Evolutionary conservation across 2,329 filamentous ascomycete genomes (phyloP), one percentile per base, ranked within the genome.

Genomic region (Claviceps citrina): DNA sequence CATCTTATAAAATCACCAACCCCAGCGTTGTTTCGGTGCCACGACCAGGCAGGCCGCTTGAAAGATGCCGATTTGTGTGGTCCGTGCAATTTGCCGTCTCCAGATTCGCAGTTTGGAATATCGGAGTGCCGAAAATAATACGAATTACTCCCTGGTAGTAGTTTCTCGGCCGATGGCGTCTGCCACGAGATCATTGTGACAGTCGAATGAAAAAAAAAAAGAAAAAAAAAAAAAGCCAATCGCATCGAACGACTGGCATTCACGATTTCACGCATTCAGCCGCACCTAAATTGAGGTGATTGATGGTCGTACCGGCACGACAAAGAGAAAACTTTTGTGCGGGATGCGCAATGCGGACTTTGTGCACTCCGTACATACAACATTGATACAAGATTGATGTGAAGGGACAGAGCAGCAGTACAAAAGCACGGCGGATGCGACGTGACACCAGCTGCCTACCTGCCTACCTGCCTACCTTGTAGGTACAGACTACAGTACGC

Each of bases 131-230:
- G 18, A 12, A 15, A 13, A 15, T 9, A 25, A 31, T 24, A 37
- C 9, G 19, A 32, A 20, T 19, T 18, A 22, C 9, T 26, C 13
- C 24, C 32, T 32, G 15, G 27, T 13, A n/a, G 33, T 38, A 46
- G 32, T 31, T 43, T 49, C 44, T 49, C 45, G 47, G 47, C 42
- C 46, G 40, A 41, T 41, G 36, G 45, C 47, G 31, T 43, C 28
- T n/a, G 10, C 35, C 26, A 42, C 38, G 22, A 28, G 36, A 31
- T 8, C 27, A 12, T 25, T 34, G 42, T 40, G 35, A 36, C 40
- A 34, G n/a, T n/a, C n/a, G n/a, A n/a, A n/a, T n/a, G n/a, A n/a
- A n/a, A n/a, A n/a, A n/a, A n/a, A n/a, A n/a, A n/a, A n/a, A n/a
- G n/a, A n/a, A n/a, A n/a, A n/a, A 36, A 15, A 12, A 7, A 18